A percentile compares a stretch with the other conserved stretches of the same genome.
phyloP scores from a whole-genome alignment of 140 eudicot species.

The Erigeron philadelphicus region DNA sequence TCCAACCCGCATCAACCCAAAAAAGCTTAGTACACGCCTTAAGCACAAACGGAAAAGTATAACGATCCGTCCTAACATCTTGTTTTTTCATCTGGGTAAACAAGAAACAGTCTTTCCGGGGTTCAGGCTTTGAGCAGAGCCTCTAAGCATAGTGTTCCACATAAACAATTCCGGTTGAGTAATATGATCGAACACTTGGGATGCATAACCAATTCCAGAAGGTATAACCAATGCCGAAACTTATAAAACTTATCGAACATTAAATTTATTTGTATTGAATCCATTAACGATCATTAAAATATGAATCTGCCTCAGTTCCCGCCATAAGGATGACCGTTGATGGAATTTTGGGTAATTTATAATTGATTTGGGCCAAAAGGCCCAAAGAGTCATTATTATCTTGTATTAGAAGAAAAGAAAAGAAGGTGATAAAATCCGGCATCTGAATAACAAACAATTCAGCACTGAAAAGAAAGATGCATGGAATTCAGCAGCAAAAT shows the following conservation, averaged over 20 bases:
- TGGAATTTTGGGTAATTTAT: conserved; percentile 29
- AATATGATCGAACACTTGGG: conserved; percentile 60
- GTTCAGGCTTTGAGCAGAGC: conserved; percentile 67
- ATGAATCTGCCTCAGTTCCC: conserved; percentile 51
- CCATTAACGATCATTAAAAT: conserved; percentile 56
- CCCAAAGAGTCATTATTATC: no score
- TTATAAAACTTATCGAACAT: conserved; percentile 51
- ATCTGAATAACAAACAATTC: not conserved
- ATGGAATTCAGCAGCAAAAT: conserved; percentile 44
- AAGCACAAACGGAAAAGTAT: conserved; percentile 71
- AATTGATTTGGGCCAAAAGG: no score
- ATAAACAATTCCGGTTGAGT: conserved; percentile 57
- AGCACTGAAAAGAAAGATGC: conserved; percentile 55
- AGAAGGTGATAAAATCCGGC: no score
- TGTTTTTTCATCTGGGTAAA: conserved; percentile 53
- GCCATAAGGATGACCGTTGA: conserved; percentile 51
- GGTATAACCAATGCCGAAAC: conserved; percentile 44
- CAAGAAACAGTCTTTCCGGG: conserved; percentile 41
- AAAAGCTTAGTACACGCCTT: conserved; percentile 57
- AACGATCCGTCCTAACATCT: conserved; percentile 46
- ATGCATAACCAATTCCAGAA: conserved; percentile 54
- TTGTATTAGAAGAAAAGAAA: no score
- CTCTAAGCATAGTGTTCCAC: conserved; percentile 83
- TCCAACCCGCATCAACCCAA: conserved; percentile 47
- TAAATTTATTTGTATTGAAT: conserved; percentile 33